Conservation (phyloP, 495 filamentous ascomycete genomes). For the Podospora comata region DNA sequence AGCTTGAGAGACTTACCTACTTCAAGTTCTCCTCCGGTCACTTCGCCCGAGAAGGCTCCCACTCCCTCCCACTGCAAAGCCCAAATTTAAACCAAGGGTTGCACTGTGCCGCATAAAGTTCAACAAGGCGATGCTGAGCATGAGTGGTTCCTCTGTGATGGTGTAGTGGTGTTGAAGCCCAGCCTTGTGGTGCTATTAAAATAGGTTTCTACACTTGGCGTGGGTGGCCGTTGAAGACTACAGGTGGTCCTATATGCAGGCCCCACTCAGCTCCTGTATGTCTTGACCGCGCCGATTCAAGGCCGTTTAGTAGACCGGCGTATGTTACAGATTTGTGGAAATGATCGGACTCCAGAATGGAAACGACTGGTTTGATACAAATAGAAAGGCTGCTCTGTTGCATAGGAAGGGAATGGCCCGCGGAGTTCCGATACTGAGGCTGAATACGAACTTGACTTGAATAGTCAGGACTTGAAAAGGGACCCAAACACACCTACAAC, state of each 20-base stretch:
- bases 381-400: not conserved
- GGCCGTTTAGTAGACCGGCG: not conserved
- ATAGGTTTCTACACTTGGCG: not conserved
- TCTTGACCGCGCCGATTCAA: not conserved
- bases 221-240: not conserved
- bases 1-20: not conserved
- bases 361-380: not conserved
- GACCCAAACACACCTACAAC: no score
- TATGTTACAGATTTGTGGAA: not conserved
- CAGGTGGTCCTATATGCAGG: not conserved
- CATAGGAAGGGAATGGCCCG: not conserved
- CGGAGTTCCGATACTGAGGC: not conserved
- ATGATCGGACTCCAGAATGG: not conserved
- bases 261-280: not conserved
- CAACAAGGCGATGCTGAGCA: not conserved
- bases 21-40: not conserved
- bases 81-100: not conserved
- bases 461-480: not conserved
- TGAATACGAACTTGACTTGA: not conserved
- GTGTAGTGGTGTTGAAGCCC: not conserved
- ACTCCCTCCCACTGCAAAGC: not conserved
- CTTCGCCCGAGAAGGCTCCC: not conserved
- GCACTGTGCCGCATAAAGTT: not conserved
- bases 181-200: not conserved
- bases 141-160: not conserved